phyloP scores from a whole-genome alignment of 148 eudicot species.

The Oxyria digyna region DNA sequence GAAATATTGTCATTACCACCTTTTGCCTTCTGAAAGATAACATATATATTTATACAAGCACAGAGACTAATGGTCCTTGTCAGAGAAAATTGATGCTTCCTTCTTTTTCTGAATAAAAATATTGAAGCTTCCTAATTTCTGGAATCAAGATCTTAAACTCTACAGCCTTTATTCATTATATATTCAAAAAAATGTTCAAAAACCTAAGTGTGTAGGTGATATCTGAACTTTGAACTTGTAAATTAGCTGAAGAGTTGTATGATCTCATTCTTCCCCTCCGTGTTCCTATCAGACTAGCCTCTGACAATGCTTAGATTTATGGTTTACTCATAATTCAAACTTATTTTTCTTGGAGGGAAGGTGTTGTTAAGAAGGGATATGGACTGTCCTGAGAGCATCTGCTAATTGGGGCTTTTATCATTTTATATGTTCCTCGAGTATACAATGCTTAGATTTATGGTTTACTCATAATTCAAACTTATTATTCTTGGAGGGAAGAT shows the following conservation, averaged over 20 bases:
- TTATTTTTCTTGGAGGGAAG: too few species aligned
- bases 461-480: neutral
- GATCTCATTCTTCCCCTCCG: neutral
- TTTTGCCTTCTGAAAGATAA: constrained; percentile 1
- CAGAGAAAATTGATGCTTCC: neutral
- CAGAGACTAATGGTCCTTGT: neutral
- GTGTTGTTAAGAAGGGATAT: too few species aligned
- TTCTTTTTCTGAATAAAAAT: too few species aligned
- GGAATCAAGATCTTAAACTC: neutral
- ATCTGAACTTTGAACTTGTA: too few species aligned
- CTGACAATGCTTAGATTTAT: neutral
- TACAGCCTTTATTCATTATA: neutral
- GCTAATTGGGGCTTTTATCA: too few species aligned
- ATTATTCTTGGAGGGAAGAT: too few species aligned
- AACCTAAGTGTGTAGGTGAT: too few species aligned
- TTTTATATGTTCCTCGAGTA: too few species aligned
- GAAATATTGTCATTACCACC: neutral
- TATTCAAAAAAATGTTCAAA: too few species aligned
- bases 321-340: neutral
- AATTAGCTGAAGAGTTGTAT: neutral
- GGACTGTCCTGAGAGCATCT: too few species aligned
- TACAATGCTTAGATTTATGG: too few species aligned
- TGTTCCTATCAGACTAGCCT: neutral
- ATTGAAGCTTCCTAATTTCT: neutral
- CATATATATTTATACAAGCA: neutral